Conservation (phyloP, 768 basidiomycete genomes). For the Suillus plorans region DNA sequence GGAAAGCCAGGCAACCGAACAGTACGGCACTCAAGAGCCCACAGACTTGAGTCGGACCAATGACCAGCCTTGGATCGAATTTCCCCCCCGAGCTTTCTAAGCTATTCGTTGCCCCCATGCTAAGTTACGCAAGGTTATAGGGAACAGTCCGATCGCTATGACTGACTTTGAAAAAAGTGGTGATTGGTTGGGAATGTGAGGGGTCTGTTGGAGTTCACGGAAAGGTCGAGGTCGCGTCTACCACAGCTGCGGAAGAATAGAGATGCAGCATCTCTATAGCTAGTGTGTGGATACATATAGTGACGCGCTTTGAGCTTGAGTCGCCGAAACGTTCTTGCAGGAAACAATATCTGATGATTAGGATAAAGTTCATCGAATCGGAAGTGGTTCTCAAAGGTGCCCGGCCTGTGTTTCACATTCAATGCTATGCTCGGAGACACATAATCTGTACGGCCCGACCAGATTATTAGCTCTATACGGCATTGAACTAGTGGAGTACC, state of each 20-base stretch:
- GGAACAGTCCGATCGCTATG: background rate
- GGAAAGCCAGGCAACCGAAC: conserved; percentile 14
- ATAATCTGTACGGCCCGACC: background rate
- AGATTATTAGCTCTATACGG: background rate
- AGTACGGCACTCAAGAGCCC: conserved; percentile 10
- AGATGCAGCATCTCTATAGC: background rate
- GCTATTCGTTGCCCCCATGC: background rate
- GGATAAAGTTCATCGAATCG: background rate
- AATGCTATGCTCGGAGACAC: background rate
- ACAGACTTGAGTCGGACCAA: conserved; percentile 14
- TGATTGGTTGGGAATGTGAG: background rate
- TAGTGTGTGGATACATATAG: background rate
- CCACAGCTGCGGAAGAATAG: background rate
- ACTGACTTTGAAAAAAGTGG: background rate
- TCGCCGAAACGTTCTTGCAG: background rate
- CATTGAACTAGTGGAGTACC: background rate
- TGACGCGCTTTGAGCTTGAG: background rate
- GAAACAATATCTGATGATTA: background rate
- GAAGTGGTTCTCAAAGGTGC: background rate
- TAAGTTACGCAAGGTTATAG: background rate
- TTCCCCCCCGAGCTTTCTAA: background rate
- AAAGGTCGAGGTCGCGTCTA: background rate
- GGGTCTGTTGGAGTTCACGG: background rate
- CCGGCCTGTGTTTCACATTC: background rate
- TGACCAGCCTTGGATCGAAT: background rate